A percentile compares a stretch with the other conserved stretches of the same genome.
Evolutionary conservation across 257 asterid species (phyloP).

Genomic region (Scutellaria galericulata): DNA sequence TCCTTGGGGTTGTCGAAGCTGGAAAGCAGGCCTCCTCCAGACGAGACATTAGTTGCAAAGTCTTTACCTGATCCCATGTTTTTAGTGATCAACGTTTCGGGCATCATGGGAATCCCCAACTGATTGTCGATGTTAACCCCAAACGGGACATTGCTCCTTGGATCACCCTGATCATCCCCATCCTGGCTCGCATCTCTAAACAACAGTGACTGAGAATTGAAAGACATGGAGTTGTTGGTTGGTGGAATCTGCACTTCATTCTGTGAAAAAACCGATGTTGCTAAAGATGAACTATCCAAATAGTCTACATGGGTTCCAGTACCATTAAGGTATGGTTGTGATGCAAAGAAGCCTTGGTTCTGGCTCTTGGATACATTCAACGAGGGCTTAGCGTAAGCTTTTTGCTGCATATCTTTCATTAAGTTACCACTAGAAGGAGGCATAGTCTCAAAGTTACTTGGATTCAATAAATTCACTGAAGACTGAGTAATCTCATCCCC

Average conservation of each 20-base stretch:
- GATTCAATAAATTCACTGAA: slow-evolving; percentile 53
- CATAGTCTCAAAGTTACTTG: slow-evolving; percentile 55
- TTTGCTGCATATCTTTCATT: slow-evolving; percentile 58
- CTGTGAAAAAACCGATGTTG: slow-evolving; percentile 85
- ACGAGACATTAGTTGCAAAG: slow-evolving; percentile 51
- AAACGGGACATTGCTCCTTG: slow-evolving; percentile 55
- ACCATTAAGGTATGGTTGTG: slow-evolving; percentile 57
- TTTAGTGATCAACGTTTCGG: slow-evolving; percentile 61
- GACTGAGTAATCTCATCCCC: slow-evolving; percentile 65
- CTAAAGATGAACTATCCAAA: slow-evolving; percentile 88
- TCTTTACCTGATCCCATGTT: too few relatives aligned
- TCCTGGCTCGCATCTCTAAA: slow-evolving; percentile 71
- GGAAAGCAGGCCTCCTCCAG: slow-evolving; percentile 72
- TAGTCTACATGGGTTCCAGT: slow-evolving; percentile 72
- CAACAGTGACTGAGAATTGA: slow-evolving; percentile 68
- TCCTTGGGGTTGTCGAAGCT: slow-evolving; percentile 71
- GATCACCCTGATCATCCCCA: slow-evolving; percentile 68
- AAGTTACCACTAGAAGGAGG: slow-evolving; percentile 52
- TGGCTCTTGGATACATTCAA: slow-evolving; percentile 62
- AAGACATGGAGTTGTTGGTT: slow-evolving; percentile 70
- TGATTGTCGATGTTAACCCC: slow-evolving; percentile 66
- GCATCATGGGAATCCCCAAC: slow-evolving; percentile 68
- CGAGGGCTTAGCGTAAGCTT: slow-evolving; percentile 60
- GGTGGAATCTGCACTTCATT: slow-evolving; percentile 67
- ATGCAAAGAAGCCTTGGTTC: slow-evolving; percentile 63